These are phyloP conservation scores for Paecilomyces sp. DNA, from an alignment of 2,329 filamentous ascomycete species.

Conservation along the genomic window DNA sequence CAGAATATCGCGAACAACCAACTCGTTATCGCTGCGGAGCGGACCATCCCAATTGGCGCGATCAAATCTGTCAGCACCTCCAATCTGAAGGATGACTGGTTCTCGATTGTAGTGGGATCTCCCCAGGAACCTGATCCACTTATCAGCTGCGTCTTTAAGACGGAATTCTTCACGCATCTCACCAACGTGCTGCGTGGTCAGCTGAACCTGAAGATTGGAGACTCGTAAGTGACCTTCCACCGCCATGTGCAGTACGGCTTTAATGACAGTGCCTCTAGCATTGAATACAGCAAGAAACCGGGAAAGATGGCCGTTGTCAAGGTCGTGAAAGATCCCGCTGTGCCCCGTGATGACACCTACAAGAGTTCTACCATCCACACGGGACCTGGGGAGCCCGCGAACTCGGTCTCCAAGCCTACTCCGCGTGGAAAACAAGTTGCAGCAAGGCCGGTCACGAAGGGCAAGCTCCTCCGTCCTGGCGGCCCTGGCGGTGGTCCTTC, in stretches of 20 bases:
- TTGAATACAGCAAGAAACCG: constrained; percentile 97
- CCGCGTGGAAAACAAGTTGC: constrained; percentile 81
- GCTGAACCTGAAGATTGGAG: constrained; percentile 74
- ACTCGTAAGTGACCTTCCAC: constrained; percentile 43
- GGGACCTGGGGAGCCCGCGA: constrained; percentile 72
- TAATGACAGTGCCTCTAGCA: constrained; percentile 33
- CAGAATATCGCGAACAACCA: constrained; percentile 78
- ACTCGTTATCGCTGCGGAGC: constrained; percentile 72
- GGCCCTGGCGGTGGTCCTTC: constrained; percentile 77
- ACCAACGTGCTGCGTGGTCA: constrained; percentile 70
- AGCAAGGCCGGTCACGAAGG: constrained; percentile 83
- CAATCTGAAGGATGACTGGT: constrained; percentile 88
- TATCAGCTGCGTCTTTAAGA: constrained; percentile 90
- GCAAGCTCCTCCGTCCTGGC: constrained; percentile 84
- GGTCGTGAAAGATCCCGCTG: constrained; percentile 76
- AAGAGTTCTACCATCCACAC: constrained; percentile 92
- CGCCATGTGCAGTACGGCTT: constrained; percentile 16
- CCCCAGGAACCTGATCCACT: constrained; percentile 90
- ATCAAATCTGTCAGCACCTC: constrained; percentile 85
- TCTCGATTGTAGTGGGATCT: constrained; percentile 83
- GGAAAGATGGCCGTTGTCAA: constrained; percentile 86
- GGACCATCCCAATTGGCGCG: constrained; percentile 72
- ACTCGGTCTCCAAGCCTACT: constrained; percentile 73
- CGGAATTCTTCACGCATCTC: constrained; percentile 92
- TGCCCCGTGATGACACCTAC: constrained; percentile 70